Conservation (phyloP, 352 stramenopile species). For the Pythium aquatile region DNA sequence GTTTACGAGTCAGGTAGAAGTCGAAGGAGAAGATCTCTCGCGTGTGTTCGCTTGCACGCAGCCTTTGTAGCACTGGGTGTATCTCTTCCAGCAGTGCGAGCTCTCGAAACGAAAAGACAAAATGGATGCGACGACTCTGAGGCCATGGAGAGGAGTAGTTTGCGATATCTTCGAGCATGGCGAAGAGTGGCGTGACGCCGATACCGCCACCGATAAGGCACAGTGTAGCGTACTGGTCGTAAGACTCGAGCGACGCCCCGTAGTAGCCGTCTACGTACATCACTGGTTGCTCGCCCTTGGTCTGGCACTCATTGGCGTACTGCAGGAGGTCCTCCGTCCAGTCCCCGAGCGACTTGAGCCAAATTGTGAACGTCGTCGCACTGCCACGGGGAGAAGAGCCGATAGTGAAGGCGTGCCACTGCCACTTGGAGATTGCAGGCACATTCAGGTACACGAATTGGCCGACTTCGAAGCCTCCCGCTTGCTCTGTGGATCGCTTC, state of each 20-base stretch:
- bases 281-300: conserved; percentile 15
- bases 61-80: conserved; percentile 18
- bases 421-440: conserved; percentile 40
- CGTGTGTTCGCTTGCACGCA: conserved; percentile 5
- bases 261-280: conserved; percentile 52
- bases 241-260: conserved; percentile 31
- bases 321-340: conserved; percentile 36
- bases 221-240: conserved; percentile 27
- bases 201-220: conserved; percentile 37
- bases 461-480: conserved; percentile 29
- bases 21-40: conserved; percentile 26
- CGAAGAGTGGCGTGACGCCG: conserved; percentile 39
- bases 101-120: conserved; percentile 36
- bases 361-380: conserved; percentile 32
- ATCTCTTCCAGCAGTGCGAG: conserved; percentile 37
- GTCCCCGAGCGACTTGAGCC: conserved; percentile 42
- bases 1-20: conserved; percentile 29
- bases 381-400: conserved; percentile 35
- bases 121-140: conserved; percentile 26
- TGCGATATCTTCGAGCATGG: conserved; percentile 41
- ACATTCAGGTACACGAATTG: conserved; percentile 51
- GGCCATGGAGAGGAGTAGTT: conserved; percentile 48
- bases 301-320: conserved; percentile 33
- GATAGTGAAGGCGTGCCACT: conserved; percentile 58
- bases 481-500: conserved; percentile 7